A percentile compares a stretch with the other conserved stretches of the same genome.
Evolutionary conservation across 805 yeast genomes (phyloP).

Genomic region (Nakazawaea wickerhamii): DNA sequence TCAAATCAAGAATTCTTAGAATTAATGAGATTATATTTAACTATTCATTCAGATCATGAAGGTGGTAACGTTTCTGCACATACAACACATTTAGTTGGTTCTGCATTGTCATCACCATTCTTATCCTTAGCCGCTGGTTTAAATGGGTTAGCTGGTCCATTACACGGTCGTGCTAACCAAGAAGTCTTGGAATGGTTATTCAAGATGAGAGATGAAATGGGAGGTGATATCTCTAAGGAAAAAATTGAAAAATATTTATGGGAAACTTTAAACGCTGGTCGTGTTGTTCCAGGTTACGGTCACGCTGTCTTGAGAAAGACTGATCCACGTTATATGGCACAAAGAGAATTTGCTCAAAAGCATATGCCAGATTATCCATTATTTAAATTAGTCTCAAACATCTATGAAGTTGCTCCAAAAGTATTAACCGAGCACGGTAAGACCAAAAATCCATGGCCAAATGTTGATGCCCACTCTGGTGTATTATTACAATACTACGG

Average conservation of each 20-base stretch:
- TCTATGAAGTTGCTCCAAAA: conserved; percentile 78
- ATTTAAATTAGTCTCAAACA: conserved; percentile 71
- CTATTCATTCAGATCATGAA: conserved; percentile 85
- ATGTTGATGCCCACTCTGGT: conserved; percentile 86
- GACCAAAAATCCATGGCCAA: conserved; percentile 93
- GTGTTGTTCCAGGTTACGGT: conserved; percentile 87
- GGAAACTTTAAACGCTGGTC: conserved; percentile 74
- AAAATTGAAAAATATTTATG: conserved; percentile 72
- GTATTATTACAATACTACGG: conserved; percentile 83
- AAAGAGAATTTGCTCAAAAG: conserved; percentile 70
- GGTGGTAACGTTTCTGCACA: conserved; percentile 89
- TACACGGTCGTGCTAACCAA: conserved; percentile 86
- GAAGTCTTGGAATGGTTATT: conserved; percentile 80
- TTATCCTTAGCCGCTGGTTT: conserved; percentile 76
- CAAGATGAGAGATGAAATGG: conserved; percentile 58
- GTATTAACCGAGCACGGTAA: conserved; percentile 81
- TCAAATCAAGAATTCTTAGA: conserved; percentile 66
- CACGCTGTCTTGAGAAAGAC: conserved; percentile 86
- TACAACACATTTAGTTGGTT: conserved; percentile 81
- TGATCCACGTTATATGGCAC: conserved; percentile 84
- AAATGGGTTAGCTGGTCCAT: conserved; percentile 83
- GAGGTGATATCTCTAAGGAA: conserved; percentile 64
- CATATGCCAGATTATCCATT: conserved; percentile 76
- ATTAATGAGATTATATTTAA: conserved; percentile 73
- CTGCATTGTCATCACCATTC: conserved; percentile 76